Evolutionary conservation across 345 rosid genomes (phyloP).

Genomic region (rapeseed (Brassica napus)): Da-Ae NC_063438.1:6489001-6489500

Average conservation of each 20-base stretch:
- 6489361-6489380: constrained; percentile 50
- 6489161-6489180: constrained; percentile 26
- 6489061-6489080: background rate
- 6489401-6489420: constrained; percentile 57
- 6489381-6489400: constrained; percentile 45
- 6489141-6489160: constrained; percentile 12
- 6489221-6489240: background rate
- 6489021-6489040: background rate
- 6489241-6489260: background rate
- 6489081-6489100: background rate
- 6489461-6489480: background rate
- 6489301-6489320: constrained; percentile 48
- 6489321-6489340: constrained; percentile 40
- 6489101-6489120: background rate
- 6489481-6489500: background rate
- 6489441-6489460: background rate
- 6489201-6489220: background rate
- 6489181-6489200: background rate
- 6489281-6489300: constrained; percentile 26
- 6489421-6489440: background rate
- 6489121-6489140: constrained; percentile 27
- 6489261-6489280: constrained; percentile 40
- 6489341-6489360: constrained; percentile 47
- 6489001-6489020: constrained; percentile 5
- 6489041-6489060: background rate